phyloP scores from a whole-genome alignment of 441 rosid genomes.

The Flueggea neowawraea region DNA sequence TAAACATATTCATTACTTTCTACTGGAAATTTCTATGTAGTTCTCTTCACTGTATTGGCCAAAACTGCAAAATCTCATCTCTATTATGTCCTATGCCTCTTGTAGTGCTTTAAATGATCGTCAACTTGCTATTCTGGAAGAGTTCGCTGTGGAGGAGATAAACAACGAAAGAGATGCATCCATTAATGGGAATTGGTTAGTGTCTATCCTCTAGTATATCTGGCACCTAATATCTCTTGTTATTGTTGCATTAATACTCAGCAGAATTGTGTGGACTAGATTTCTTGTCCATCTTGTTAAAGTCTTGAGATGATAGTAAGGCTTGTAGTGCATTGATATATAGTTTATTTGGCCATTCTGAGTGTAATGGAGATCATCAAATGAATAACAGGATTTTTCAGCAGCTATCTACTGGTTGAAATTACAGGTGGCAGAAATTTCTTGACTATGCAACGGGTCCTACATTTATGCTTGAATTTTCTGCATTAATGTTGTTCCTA shows the following conservation, averaged over 20 bases:
- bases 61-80: slow-evolving; percentile 15
- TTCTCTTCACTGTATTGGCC: not conserved
- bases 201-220: too few species aligned
- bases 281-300: too few species aligned
- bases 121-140: slow-evolving; percentile 79
- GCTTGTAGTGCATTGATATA: slow-evolving; percentile 4
- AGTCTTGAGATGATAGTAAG: not conserved
- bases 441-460: slow-evolving; percentile 33
- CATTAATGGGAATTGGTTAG: too few species aligned
- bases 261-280: too few species aligned
- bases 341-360: slow-evolving; percentile 29
- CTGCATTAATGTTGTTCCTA: slow-evolving; percentile 51
- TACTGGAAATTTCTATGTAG: not conserved
- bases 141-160: slow-evolving; percentile 81
- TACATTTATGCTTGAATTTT: slow-evolving; percentile 54
- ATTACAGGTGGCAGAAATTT: slow-evolving; percentile 85
- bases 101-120: slow-evolving; percentile 63
- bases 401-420: slow-evolving; percentile 98
- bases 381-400: slow-evolving; percentile 89
- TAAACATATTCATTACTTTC: not conserved
- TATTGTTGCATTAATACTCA: too few species aligned
- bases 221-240: too few species aligned
- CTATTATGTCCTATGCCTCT: slow-evolving; percentile 12
- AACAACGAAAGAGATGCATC: slow-evolving; percentile 24
- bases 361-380: slow-evolving; percentile 70